Percentiles rank a stretch among this genome's conserved stretches.
phyloP scores from a whole-genome alignment of 306 rosid genomes.

The Cucurbita maxima region DNA sequence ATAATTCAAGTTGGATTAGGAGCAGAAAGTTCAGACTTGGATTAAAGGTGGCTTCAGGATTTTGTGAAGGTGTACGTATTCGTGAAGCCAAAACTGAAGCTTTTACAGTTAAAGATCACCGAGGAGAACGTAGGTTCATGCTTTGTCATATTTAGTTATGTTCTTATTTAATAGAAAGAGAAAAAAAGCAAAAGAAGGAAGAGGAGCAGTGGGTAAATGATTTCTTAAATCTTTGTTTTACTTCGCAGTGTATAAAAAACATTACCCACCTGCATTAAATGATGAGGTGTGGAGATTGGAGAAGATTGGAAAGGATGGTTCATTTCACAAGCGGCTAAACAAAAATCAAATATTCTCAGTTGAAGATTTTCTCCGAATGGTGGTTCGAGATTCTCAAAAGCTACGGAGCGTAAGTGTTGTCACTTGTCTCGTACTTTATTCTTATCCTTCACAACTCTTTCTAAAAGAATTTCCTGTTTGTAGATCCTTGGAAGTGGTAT shows the following conservation, averaged over 20 bases:
- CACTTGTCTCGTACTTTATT: conserved; percentile 7
- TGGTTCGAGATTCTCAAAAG: conserved; percentile 58
- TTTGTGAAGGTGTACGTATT: conserved; percentile 57
- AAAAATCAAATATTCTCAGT: conserved; percentile 35
- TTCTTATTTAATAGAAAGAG: background rate
- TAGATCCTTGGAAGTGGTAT: conserved; percentile 99
- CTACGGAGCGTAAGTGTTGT: conserved; percentile 59
- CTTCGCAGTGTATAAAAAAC: conserved; percentile 88
- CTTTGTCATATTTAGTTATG: conserved; percentile 6
- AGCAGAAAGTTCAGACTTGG: conserved; percentile 99
- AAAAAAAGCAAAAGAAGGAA: background rate
- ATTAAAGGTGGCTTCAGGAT: conserved; percentile 63
- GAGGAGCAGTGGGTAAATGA: background rate
- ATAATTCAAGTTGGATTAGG: conserved; percentile 98
- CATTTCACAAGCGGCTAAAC: conserved; percentile 86
- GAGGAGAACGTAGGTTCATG: conserved; percentile 78
- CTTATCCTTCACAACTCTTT: conserved; percentile 1
- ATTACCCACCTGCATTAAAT: conserved; percentile 74
- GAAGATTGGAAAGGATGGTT: conserved; percentile 97
- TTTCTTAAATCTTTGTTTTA: conserved; percentile 2
- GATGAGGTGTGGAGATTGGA: conserved; percentile 98
- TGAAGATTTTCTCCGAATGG: conserved; percentile 82
- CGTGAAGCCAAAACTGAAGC: conserved; percentile 99
- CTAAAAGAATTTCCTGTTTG: conserved; percentile 11
- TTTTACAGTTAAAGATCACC: conserved; percentile 94